Evolutionary conservation across 129 eudicot species (phyloP).

Genomic region (Mikania micrantha): DNA sequence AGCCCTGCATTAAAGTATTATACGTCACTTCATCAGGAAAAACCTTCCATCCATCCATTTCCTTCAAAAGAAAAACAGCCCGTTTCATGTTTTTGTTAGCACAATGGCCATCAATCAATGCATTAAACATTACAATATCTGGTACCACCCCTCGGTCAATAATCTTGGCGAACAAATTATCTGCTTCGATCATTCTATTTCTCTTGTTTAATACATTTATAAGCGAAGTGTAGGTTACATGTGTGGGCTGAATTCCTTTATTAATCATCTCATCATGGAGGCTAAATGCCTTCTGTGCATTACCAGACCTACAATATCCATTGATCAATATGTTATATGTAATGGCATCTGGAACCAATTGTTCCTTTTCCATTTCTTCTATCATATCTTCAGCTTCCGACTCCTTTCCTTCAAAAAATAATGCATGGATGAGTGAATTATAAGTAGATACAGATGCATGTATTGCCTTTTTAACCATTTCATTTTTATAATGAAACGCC

Average conservation of each 20-base stretch:
- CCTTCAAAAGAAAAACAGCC: conserved; percentile 34
- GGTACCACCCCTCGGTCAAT: conserved; percentile 46
- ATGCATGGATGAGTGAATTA: conserved; percentile 50
- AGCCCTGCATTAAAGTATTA: conserved; percentile 68
- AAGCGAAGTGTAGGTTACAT: conserved; percentile 61
- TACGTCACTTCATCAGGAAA: conserved; percentile 71
- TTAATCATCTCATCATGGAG: conserved; percentile 60
- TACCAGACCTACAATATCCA: conserved; percentile 53
- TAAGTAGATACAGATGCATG: conserved; percentile 53
- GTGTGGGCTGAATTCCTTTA: conserved; percentile 50
- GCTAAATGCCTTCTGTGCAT: conserved; percentile 48
- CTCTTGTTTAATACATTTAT: conserved; percentile 48
- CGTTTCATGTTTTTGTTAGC: conserved; percentile 42
- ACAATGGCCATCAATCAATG: conserved; percentile 63
- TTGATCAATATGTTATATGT: conserved; percentile 75
- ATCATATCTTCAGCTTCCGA: conserved; percentile 45
- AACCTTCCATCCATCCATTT: conserved; percentile 47
- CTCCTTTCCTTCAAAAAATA: conserved; percentile 45
- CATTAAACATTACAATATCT: conserved; percentile 59
- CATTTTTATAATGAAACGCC: conserved; percentile 49
- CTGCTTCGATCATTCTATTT: conserved; percentile 57
- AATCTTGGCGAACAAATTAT: conserved; percentile 41
- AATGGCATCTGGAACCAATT: conserved; percentile 43
- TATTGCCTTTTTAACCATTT: conserved; percentile 53
- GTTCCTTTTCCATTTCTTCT: conserved; percentile 49